phyloP scores from a whole-genome alignment of 305 asterid genomes.

The Fraxinus albicans region DNA sequence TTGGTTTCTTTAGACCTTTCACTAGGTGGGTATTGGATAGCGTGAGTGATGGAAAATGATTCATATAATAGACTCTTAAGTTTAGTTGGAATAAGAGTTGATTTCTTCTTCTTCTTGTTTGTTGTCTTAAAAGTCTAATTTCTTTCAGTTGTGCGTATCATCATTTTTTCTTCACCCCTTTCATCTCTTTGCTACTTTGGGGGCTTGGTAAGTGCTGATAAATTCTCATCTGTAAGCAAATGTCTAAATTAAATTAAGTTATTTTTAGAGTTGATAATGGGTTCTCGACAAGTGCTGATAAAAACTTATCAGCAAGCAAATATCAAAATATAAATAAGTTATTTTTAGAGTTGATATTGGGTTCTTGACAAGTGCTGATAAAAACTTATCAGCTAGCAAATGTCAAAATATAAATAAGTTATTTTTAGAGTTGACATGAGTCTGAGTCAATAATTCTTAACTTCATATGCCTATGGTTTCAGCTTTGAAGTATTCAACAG shows the following conservation, averaged over 20 bases:
- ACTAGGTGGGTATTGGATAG: neutral
- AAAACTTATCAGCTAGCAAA: neutral
- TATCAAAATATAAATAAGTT: too few relatives aligned
- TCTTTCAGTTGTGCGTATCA: neutral
- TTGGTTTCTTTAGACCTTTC: neutral
- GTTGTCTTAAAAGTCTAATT: neutral
- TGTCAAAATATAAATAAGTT: neutral
- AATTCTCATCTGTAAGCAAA: neutral
- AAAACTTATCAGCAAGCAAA: too few relatives aligned
- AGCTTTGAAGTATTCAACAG: constrained; percentile 94
- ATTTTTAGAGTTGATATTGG: too few relatives aligned
- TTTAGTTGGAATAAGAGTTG: neutral
- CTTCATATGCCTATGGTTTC: constrained; percentile 43
- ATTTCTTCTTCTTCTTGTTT: neutral
- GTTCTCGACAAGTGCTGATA: too few relatives aligned
- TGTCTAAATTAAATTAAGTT: too few relatives aligned
- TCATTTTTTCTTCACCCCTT: neutral
- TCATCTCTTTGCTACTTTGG: neutral
- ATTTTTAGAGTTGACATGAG: neutral
- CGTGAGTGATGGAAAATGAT: neutral
- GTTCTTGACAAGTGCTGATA: neutral
- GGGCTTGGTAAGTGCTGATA: neutral
- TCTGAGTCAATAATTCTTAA: constrained; percentile 8
- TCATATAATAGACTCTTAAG: neutral
- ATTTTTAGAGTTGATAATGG: too few relatives aligned